phyloP scores from a whole-genome alignment of 768 basidiomycete species.

The Boletus rubropictus region DNA sequence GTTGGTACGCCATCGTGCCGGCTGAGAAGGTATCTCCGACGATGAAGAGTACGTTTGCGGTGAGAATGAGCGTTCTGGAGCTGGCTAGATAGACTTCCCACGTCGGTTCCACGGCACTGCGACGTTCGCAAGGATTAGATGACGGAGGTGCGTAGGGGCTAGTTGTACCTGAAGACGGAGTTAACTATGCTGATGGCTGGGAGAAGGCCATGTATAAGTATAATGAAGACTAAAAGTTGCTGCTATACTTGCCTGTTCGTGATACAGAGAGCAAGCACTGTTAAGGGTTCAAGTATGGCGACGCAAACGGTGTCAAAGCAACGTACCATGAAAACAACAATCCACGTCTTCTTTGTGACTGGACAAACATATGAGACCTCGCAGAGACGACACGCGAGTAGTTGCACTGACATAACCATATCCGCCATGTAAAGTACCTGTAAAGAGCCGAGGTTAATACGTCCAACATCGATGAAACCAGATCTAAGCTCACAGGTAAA shows the following conservation, averaged over 20 bases:
- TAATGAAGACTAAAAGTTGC: not conserved
- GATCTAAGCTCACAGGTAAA: conserved; percentile 17
- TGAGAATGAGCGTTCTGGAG: conserved; percentile 7
- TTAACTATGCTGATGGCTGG: conserved; percentile 16
- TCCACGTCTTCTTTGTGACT: conserved; percentile 16
- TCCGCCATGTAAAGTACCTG: conserved; percentile 28
- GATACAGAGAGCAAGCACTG: conserved; percentile 17
- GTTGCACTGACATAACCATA: conserved; percentile 24
- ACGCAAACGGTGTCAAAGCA: not conserved
- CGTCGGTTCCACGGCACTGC: conserved; percentile 7
- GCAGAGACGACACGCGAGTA: not conserved
- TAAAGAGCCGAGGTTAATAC: not conserved
- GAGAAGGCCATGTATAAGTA: not conserved
- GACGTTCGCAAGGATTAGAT: not conserved
- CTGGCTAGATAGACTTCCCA: conserved; percentile 10
- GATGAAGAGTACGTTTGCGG: conserved; percentile 24
- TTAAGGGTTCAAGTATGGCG: not conserved
- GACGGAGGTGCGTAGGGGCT: not conserved
- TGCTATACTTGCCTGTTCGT: conserved; percentile 15
- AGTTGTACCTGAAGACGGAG: conserved; percentile 15
- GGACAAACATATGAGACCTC: conserved; percentile 1
- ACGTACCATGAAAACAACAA: conserved; percentile 21
- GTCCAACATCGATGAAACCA: not conserved
- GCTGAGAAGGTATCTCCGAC: conserved; percentile 21
- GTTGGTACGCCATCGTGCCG: conserved; percentile 20